phyloP scores from a whole-genome alignment of 768 basidiomycete genomes.

The Lactarius evosmus region DNA sequence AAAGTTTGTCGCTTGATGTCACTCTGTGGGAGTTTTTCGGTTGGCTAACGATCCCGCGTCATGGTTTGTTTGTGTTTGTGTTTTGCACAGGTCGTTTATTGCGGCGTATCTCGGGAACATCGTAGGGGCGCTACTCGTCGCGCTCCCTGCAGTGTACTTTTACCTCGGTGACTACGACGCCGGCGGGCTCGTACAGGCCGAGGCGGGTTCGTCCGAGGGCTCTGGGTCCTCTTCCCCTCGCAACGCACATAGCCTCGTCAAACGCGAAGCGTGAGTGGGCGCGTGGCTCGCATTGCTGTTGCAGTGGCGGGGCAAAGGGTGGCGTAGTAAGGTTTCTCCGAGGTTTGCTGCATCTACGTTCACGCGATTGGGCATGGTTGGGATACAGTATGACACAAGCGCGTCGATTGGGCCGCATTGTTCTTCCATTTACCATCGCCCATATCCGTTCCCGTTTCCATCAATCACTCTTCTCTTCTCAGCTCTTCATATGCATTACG shows the following conservation, averaged over 20 bases:
- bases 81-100: conserved; percentile 50
- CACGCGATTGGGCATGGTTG: not conserved
- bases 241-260: not conserved
- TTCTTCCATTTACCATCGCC: not conserved
- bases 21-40: not conserved
- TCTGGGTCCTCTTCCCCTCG: conserved; percentile 3
- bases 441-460: not conserved
- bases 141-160: conserved; percentile 60
- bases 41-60: not conserved
- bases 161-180: conserved; percentile 50
- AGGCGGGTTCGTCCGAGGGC: conserved; percentile 4
- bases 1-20: conserved; percentile 45
- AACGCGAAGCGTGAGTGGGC: not conserved
- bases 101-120: conserved; percentile 65
- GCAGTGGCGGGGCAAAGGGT: not conserved
- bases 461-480: no score
- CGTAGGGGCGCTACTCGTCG: conserved; percentile 62
- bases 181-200: conserved; percentile 14
- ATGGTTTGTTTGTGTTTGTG: not conserved
- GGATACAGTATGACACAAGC: not conserved
- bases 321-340: not conserved
- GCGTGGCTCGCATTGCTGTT: not conserved
- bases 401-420: not conserved
- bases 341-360: not conserved
- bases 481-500: not conserved